Conservation (phyloP, 164 flowering plant species). For the Magnolia officinalis region DNA sequence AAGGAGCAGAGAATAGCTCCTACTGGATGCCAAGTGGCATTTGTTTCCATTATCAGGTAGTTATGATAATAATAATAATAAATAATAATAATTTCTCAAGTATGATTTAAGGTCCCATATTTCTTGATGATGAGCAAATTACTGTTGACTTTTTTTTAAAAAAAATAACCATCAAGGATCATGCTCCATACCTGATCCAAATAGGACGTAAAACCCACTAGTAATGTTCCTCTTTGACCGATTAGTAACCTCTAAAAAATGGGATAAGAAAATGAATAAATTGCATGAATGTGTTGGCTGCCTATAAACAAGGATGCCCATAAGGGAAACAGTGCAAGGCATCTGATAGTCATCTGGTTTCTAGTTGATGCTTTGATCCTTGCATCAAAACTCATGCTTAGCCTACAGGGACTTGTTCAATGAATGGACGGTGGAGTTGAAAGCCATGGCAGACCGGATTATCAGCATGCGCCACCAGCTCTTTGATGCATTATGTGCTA, state of each 20-base stretch:
- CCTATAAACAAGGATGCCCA: too few species aligned
- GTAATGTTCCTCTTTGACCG: conserved; percentile 87
- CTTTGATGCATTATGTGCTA: conserved; percentile 69
- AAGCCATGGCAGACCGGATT: conserved; percentile 97
- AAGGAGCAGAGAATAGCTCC: too few species aligned
- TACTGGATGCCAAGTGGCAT: too few species aligned
- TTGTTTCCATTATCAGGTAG: too few species aligned
- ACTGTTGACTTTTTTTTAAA: too few species aligned
- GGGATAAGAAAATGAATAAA: too few species aligned
- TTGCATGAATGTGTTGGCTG: too few species aligned
- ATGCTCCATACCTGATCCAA: conserved; percentile 76
- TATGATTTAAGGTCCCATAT: too few species aligned
- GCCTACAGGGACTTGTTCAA: conserved; percentile 61
- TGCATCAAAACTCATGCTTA: background rate
- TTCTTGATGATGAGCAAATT: too few species aligned
- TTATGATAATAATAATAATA: too few species aligned
- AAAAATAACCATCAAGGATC: background rate
- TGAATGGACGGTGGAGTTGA: conserved; percentile 95
- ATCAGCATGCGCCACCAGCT: conserved; percentile 86
- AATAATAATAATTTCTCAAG: too few species aligned
- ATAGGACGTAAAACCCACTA: conserved; percentile 81
- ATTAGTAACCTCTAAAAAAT: background rate
- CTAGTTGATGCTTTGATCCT: background rate
- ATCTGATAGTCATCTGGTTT: background rate
- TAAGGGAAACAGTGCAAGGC: too few species aligned